phyloP scores from a whole-genome alignment of 805 yeast species.

The Candida xyloterini region DNA sequence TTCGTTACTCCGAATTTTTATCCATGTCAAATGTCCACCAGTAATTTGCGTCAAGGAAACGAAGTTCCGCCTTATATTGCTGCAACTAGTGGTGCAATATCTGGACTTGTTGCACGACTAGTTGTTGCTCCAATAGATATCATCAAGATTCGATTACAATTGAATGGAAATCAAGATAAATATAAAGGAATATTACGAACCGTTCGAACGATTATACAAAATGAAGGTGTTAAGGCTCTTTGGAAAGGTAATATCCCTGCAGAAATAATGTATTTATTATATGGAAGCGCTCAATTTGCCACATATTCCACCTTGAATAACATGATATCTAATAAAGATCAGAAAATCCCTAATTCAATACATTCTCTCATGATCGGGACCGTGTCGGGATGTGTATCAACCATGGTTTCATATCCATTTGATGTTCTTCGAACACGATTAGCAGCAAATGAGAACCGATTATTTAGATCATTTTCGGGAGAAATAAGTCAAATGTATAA shows the following conservation, averaged over 20 bases:
- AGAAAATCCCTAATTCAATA: constrained; percentile 33
- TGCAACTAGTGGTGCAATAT: constrained; percentile 63
- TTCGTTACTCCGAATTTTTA: too few species aligned
- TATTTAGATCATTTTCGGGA: constrained; percentile 32
- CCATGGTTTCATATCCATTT: constrained; percentile 77
- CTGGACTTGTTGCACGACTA: constrained; percentile 57
- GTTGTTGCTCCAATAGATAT: constrained; percentile 76
- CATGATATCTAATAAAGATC: constrained; percentile 30
- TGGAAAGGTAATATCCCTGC: constrained; percentile 99
- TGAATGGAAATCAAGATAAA: constrained; percentile 38
- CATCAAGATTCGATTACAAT: constrained; percentile 70
- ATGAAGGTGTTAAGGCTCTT: constrained; percentile 64
- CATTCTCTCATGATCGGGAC: constrained; percentile 66
- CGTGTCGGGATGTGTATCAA: constrained; percentile 72
- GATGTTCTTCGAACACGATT: constrained; percentile 86
- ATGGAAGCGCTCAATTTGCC: constrained; percentile 84
- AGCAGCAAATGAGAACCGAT: constrained; percentile 54
- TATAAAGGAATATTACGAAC: constrained; percentile 39
- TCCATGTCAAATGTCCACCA: constrained; percentile 15
- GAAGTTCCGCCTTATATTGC: constrained; percentile 52
- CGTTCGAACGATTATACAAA: constrained; percentile 40
- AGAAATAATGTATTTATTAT: constrained; percentile 74
- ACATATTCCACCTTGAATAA: constrained; percentile 57
- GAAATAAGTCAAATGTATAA: constrained; percentile 36
- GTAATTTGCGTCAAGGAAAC: constrained; percentile 39